These are phyloP conservation scores for Aspergillus sp. DNA, from an alignment of 2,329 filamentous ascomycete genomes.

Conservation along the genomic window DNA sequence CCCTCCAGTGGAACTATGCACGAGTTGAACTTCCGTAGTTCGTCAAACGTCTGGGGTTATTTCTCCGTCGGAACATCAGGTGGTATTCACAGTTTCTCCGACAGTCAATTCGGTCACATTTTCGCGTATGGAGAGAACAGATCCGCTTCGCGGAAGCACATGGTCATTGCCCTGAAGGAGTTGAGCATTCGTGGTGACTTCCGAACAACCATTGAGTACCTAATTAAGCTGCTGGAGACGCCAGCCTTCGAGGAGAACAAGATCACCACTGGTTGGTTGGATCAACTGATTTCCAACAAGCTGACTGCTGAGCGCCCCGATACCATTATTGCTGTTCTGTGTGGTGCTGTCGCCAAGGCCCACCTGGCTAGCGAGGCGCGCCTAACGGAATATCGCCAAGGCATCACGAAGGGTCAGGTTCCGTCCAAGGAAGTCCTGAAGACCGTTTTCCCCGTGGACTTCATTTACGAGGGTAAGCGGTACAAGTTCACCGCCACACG, in stretches of 20 bases:
- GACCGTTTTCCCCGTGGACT: slow-evolving; percentile 96
- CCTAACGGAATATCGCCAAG: slow-evolving; percentile 80
- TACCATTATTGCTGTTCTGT: slow-evolving; percentile 88
- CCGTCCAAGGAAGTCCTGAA: slow-evolving; percentile 95
- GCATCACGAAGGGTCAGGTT: slow-evolving; percentile 95
- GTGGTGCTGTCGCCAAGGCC: slow-evolving; percentile 91
- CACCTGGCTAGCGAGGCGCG: slow-evolving; percentile 91
- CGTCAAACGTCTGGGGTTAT: slow-evolving; percentile 99
- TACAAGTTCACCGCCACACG: slow-evolving; percentile 99
- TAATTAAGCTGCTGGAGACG: slow-evolving; percentile 98
- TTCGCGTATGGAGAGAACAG: slow-evolving; percentile 99
- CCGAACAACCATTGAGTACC: slow-evolving; percentile 95
- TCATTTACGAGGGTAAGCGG: slow-evolving; percentile 94
- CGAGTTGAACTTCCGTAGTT: slow-evolving; percentile 97
- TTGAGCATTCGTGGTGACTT: slow-evolving; percentile 99
- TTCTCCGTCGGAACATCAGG: slow-evolving; percentile 97
- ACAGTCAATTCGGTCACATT: slow-evolving; percentile 98
- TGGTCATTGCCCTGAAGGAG: slow-evolving; percentile 98
- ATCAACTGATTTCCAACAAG: slow-evolving; percentile 97
- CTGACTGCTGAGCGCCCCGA: slow-evolving; percentile 95
- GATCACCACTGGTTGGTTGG: slow-evolving; percentile 97
- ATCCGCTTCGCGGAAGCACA: slow-evolving; percentile 94
- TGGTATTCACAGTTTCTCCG: slow-evolving; percentile 98
- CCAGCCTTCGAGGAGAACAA: slow-evolving; percentile 99
- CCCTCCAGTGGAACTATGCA: slow-evolving; percentile 98